These are phyloP conservation scores for Amborella trichopoda DNA, from an alignment of 164 flowering plant species.

Conservation along the genomic window DNA sequence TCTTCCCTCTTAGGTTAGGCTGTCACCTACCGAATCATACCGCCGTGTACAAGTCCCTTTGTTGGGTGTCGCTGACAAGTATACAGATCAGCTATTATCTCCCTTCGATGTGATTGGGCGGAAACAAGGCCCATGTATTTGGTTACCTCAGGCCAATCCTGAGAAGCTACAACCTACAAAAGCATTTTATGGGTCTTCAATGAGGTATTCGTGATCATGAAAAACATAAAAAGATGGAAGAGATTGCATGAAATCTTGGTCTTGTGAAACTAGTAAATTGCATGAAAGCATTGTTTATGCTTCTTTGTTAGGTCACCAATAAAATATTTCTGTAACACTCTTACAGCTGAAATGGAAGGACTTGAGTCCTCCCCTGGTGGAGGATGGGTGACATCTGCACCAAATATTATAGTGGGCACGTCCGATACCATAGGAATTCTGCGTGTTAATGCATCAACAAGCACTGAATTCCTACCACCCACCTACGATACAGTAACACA, in stretches of 20 bases:
- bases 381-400: conserved; percentile 63
- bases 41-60: conserved; percentile 31
- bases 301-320: no score
- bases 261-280: no score
- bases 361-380: conserved; percentile 42
- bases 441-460: conserved; percentile 26
- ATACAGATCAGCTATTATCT: conserved; percentile 66
- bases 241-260: no score
- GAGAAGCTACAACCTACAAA: conserved; percentile 25
- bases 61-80: no score
- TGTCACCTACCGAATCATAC: conserved; percentile 85
- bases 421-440: conserved; percentile 14
- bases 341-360: conserved; percentile 60
- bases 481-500: no score
- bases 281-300: no score
- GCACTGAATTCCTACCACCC: conserved; percentile 40
- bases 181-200: no score
- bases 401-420: conserved; percentile 40
- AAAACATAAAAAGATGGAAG: no score
- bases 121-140: conserved; percentile 20
- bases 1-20: no score
- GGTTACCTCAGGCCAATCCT: conserved; percentile 29
- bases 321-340: no score
- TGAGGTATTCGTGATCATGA: no score
- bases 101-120: conserved; percentile 31